Conservation (phyloP, 2,329 filamentous ascomycete genomes). For the Teratosphaeriaceae sp. region DNA sequence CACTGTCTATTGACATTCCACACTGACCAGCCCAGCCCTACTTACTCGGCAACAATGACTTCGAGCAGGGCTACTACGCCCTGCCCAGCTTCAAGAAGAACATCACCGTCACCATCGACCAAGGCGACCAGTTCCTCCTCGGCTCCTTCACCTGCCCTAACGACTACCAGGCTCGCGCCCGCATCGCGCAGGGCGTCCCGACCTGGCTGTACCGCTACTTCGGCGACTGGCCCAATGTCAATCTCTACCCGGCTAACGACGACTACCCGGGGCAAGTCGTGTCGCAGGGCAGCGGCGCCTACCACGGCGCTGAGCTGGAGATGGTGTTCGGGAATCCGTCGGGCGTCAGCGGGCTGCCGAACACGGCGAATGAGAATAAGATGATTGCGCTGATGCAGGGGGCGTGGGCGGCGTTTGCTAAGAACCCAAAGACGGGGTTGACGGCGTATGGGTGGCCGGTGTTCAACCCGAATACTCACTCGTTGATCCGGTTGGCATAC, state of each 20-base stretch:
- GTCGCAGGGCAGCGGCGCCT: slow-evolving; percentile 36
- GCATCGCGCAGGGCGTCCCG: slow-evolving; percentile 1
- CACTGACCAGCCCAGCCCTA: slow-evolving; percentile 26
- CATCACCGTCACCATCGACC: slow-evolving; percentile 33
- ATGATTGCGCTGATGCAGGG: slow-evolving; percentile 19
- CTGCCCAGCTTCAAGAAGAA: slow-evolving; percentile 35
- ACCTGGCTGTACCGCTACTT: slow-evolving; percentile 18
- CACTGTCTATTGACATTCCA: no score
- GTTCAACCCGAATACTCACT: slow-evolving; percentile 19
- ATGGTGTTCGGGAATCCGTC: slow-evolving; percentile 25
- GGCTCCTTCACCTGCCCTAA: slow-evolving; percentile 14
- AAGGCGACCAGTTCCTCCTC: slow-evolving; percentile 18
- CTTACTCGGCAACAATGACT: slow-evolving; percentile 39
- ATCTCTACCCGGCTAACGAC: slow-evolving; percentile 39
- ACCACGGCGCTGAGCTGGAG: slow-evolving; percentile 36
- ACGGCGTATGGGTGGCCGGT: slow-evolving; percentile 31
- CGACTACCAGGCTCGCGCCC: slow-evolving; percentile 16
- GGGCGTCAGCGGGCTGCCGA: slow-evolving; percentile 21
- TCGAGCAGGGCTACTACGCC: slow-evolving; percentile 45
- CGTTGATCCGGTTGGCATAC: slow-evolving; percentile 23
- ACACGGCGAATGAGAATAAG: slow-evolving; percentile 5
- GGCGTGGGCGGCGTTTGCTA: slow-evolving; percentile 28
- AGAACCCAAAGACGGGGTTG: slow-evolving; percentile 24
- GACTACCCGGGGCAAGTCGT: slow-evolving; percentile 31
- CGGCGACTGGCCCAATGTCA: slow-evolving; percentile 45